Conservation (phyloP, 169 alveolate genomes). For the Plasmodium relictum region DNA sequence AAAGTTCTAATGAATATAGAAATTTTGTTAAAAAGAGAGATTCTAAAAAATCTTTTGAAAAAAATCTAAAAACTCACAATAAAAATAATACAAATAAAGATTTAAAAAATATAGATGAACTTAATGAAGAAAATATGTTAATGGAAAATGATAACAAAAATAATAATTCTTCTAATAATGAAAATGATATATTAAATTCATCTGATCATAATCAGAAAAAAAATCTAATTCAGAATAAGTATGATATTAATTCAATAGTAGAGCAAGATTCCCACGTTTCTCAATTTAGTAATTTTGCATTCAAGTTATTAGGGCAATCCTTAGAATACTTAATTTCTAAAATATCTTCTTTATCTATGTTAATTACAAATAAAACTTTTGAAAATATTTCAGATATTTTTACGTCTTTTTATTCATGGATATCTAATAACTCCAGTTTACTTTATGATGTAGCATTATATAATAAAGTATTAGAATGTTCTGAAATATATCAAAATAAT, state of each 20-base stretch:
- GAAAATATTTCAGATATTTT: slow-evolving; percentile 69
- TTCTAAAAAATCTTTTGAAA: background rate
- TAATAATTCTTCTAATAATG: slow-evolving; percentile 5
- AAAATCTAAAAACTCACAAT: background rate
- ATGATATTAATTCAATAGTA: slow-evolving; percentile 61
- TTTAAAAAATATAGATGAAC: background rate
- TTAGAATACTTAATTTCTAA: slow-evolving; percentile 62
- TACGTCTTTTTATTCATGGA: slow-evolving; percentile 70
- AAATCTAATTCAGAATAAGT: slow-evolving; percentile 38
- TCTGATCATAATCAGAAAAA: slow-evolving; percentile 31
- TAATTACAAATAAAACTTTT: slow-evolving; percentile 59
- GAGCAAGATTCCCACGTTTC: slow-evolving; percentile 65
- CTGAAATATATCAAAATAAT: slow-evolving; percentile 78
- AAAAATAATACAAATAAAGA: background rate
- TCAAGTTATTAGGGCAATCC: slow-evolving; percentile 52
- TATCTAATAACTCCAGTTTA: slow-evolving; percentile 66
- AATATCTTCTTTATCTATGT: slow-evolving; percentile 43
- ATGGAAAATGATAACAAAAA: background rate
- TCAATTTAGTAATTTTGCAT: slow-evolving; percentile 66
- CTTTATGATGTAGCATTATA: slow-evolving; percentile 69
- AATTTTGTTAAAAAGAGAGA: background rate
- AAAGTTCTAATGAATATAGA: background rate
- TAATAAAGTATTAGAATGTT: slow-evolving; percentile 69
- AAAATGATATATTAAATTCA: background rate
- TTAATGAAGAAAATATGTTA: slow-evolving; percentile 46